Evolutionary conservation across 768 basidiomycete species (phyloP).

Genomic region (Termitomyces bulborhizus): DNA sequence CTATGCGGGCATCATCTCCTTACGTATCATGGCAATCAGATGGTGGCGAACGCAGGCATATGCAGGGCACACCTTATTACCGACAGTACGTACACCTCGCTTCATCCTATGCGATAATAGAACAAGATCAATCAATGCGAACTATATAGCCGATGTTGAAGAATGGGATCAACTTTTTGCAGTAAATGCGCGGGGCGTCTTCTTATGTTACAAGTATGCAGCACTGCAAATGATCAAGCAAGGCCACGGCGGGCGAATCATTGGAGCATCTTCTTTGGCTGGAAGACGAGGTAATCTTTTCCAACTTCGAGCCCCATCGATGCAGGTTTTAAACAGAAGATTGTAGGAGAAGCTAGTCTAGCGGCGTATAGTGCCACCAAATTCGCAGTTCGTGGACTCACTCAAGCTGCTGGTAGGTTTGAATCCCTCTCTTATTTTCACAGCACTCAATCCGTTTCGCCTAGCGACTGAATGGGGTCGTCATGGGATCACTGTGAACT

Average conservation of each 20-base stretch:
- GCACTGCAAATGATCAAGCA: conserved; percentile 1
- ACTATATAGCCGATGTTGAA: conserved; percentile 8
- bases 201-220: not conserved
- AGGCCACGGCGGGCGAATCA: conserved; percentile 3
- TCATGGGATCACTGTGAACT: conserved; percentile 25
- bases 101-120: no score
- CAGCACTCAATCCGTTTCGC: not conserved
- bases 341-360: conserved; percentile 6
- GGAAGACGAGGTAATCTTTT: conserved; percentile 24
- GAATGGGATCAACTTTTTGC: conserved; percentile 22
- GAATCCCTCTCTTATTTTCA: not conserved
- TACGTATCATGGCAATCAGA: conserved; percentile 13
- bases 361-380: conserved; percentile 30
- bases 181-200: conserved; percentile 22
- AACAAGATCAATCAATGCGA: not conserved
- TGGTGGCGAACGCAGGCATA: conserved; percentile 32
- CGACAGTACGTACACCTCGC: conserved; percentile 14
- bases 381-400: conserved; percentile 22
- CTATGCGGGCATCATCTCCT: not conserved
- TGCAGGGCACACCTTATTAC: conserved; percentile 12
- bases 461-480: conserved; percentile 17
- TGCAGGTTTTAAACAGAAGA: not conserved
- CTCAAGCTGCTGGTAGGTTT: not conserved
- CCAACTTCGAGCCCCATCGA: not conserved
- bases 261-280: conserved; percentile 26